Conservation (phyloP, 176 grass and related monocot species). For the Thalia dealbata region DNA sequence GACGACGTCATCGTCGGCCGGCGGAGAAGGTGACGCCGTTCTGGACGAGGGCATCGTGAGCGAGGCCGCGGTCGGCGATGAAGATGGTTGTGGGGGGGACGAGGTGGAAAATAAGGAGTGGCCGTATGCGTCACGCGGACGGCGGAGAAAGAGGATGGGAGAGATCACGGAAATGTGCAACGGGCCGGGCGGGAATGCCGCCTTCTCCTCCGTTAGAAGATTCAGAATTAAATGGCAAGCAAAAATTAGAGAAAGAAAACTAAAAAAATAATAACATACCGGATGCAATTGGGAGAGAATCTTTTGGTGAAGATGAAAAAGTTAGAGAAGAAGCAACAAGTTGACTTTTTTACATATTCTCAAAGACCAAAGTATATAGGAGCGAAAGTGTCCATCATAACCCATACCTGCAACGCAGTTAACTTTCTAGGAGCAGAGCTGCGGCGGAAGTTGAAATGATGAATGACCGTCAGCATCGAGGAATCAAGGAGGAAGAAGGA, state of each 20-base stretch:
- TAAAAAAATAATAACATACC: too few species aligned
- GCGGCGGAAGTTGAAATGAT: constrained; percentile 46
- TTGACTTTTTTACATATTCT: neutral
- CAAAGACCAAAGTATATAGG: too few species aligned
- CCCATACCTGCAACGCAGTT: constrained; percentile 41
- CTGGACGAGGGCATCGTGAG: constrained; percentile 38
- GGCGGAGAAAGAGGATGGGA: constrained; percentile 19
- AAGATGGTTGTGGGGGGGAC: constrained; percentile 28
- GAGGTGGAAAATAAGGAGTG: constrained; percentile 37
- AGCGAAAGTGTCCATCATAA: neutral
- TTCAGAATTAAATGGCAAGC: too few species aligned
- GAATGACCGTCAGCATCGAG: constrained; percentile 58
- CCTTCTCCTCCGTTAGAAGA: too few species aligned
- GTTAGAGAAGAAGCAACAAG: constrained; percentile 15
- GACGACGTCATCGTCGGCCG: neutral
- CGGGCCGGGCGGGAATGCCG: constrained; percentile 40
- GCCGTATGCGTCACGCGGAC: constrained; percentile 25
- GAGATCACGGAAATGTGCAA: constrained; percentile 20
- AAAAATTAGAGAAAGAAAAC: too few species aligned
- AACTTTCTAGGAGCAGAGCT: constrained; percentile 27
- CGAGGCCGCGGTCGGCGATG: constrained; percentile 32
- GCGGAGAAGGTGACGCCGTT: constrained; percentile 32
- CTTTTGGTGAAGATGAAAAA: too few species aligned
- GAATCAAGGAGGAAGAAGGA: constrained; percentile 63
- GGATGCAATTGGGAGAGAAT: too few species aligned